These are phyloP conservation scores for Boletellus deceptivus DNA, from an alignment of 1,284 basidiomycete species.

Conservation along the genomic window DNA sequence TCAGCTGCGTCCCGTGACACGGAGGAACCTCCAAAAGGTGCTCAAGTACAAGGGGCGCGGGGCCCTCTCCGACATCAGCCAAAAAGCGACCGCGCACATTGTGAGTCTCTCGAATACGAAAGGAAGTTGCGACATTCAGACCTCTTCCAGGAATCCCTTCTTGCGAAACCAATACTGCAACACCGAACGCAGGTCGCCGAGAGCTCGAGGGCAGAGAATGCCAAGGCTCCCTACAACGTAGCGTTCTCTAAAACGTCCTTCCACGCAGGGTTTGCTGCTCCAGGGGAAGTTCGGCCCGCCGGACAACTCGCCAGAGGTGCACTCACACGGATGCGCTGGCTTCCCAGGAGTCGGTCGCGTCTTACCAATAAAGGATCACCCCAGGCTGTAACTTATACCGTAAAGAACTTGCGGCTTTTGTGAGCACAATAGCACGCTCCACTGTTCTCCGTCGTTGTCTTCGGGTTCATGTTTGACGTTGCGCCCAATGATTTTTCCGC, in stretches of 20 bases:
- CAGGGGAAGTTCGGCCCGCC: constrained; percentile 50
- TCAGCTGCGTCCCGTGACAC: constrained; percentile 55
- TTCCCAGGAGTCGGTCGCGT: constrained; percentile 22
- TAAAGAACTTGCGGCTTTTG: constrained; percentile 20
- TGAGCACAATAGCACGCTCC: constrained; percentile 14
- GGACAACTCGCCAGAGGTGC: constrained; percentile 47
- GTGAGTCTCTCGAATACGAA: constrained; percentile 35
- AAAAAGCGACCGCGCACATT: constrained; percentile 48
- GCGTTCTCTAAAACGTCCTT: constrained; percentile 33
- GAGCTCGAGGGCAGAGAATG: constrained; percentile 34
- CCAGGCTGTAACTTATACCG: constrained; percentile 19
- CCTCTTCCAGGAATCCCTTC: constrained; percentile 45
- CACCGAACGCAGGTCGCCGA: constrained; percentile 25
- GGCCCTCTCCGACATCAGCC: constrained; percentile 41
- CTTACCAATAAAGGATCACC: constrained; percentile 7
- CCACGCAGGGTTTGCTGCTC: constrained; percentile 47
- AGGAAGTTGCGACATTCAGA: constrained; percentile 5
- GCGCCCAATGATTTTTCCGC: constrained; percentile 16
- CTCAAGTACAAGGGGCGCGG: constrained; percentile 52
- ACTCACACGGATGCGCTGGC: constrained; percentile 37
- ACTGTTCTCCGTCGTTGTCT: not conserved
- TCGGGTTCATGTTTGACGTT: not conserved
- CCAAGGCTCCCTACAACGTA: constrained; percentile 21
- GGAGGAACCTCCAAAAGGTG: constrained; percentile 70
- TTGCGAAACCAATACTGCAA: constrained; percentile 48